Conservation (phyloP, 345 rosid species). For the Linum lewisii region DNA sequence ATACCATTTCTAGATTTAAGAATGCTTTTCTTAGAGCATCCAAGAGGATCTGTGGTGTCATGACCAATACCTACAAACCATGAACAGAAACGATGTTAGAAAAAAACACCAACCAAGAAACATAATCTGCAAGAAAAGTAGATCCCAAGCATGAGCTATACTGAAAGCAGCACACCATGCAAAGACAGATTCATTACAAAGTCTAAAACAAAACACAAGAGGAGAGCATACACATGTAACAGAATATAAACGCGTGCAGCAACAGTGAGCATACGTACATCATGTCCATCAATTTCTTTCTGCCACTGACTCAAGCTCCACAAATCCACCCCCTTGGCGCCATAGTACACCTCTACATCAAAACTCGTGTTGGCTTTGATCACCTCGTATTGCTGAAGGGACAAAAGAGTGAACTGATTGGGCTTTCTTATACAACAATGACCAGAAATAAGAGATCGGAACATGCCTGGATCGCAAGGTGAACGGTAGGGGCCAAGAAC, state of each 20-base stretch:
- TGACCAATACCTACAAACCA: slow-evolving; percentile 60
- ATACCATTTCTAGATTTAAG: slow-evolving; percentile 46
- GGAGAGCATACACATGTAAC: too few relatives aligned
- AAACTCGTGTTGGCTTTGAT: slow-evolving; percentile 32
- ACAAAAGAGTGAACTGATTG: not conserved
- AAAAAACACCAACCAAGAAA: not conserved
- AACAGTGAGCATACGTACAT: slow-evolving; percentile 37
- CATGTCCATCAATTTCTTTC: slow-evolving; percentile 47
- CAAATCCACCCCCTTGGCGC: slow-evolving; percentile 65
- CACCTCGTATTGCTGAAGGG: slow-evolving; percentile 61
- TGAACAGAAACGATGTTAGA: not conserved
- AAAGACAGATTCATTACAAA: too few relatives aligned
- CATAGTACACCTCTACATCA: slow-evolving; percentile 58
- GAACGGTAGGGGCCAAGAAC: slow-evolving; percentile 77
- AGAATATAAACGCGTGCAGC: not conserved
- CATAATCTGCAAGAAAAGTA: not conserved
- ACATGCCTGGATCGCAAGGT: slow-evolving; percentile 66
- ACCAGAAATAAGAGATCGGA: not conserved
- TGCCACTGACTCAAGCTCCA: slow-evolving; percentile 59
- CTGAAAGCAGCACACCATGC: too few relatives aligned
- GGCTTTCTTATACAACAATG: not conserved
- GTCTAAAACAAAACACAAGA: too few relatives aligned
- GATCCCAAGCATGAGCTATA: not conserved
- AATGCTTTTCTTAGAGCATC: slow-evolving; percentile 65
- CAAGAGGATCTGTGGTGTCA: slow-evolving; percentile 85